Base-by-base conservation (phyloP, 1,284 basidiomycete species). In the Apiotrichum veenhuisii region DNA sequence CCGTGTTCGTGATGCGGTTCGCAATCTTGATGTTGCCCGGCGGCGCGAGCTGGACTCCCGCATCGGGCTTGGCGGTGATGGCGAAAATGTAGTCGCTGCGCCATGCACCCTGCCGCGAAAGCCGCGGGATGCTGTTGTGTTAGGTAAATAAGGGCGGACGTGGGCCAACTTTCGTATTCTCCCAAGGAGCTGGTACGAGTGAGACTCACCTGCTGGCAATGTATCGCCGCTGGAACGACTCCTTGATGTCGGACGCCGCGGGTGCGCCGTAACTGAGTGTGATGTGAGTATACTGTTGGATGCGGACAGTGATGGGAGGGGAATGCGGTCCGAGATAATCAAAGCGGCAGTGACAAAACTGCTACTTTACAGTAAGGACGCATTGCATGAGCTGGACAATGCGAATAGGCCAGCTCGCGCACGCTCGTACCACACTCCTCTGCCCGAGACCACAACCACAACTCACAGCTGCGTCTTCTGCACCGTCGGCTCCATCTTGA, bases 401-500 rank as follows among this genome's bases (percentile, higher is more conserved):
- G n/a, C n/a, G n/a, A n/a, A n/a, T n/a, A n/a, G n/a, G n/a, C n/a
- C 34, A 25, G 22, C 17, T 27, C 7, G 15, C 12, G 27, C 25
- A 14, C 14, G 27, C 11, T 27, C 18, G 43, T 18, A 2, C 3
- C 27, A 34, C 27, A 9, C 10, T 5, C 36, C 34, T n/a, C 22
- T 11, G 18, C 36, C 34, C 17, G 33, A 4, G 43, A 11, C 49
- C 41, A 20, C 15, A 14, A 36, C n/a, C 44, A 36, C 49, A 9
- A 55, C 73, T 54, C 52, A 73, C 69, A 76, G 52, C 57, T 76
- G 74, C 2, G 74, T 74, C 48, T 63, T 67, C 60, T 76, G 72
- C 11, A 76, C 74, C 5, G 67, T 56, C 0, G 74, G 74, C 57
- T 76, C 74, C 54, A 60, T 71, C 64, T 76, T 76, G 54, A 76